A percentile compares a stretch with the other conserved stretches of the same genome.
phyloP scores from a whole-genome alignment of 306 rosid genomes.

The Quercus engelmannii region DNA sequence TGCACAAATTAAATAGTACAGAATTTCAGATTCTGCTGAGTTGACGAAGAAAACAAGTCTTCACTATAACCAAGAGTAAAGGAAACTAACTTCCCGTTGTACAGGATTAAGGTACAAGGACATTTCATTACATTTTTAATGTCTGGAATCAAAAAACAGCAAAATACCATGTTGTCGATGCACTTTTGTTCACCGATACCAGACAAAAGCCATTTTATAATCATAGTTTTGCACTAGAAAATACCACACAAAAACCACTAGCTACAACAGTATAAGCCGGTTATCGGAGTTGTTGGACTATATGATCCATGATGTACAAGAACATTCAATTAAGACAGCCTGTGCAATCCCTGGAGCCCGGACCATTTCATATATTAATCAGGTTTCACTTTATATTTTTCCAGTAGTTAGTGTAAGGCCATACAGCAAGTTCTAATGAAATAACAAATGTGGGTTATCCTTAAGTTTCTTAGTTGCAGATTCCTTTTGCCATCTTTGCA shows the following conservation, averaged over 20 bases:
- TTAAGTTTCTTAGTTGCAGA: not conserved
- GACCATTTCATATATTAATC: not conserved
- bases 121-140: not conserved
- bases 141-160: not conserved
- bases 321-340: not conserved
- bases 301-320: not conserved
- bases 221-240: not conserved
- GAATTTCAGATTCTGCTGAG: slow-evolving; percentile 15
- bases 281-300: not conserved
- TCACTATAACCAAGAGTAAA: not conserved
- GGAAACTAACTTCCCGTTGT: not conserved
- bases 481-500: not conserved
- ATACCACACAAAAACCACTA: not conserved
- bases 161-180: not conserved
- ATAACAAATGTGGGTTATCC: not conserved
- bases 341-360: not conserved
- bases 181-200: not conserved
- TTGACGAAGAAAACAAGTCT: not conserved
- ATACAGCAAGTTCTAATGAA: not conserved
- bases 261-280: not conserved
- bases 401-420: not conserved
- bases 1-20: slow-evolving; percentile 46
- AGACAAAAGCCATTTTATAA: not conserved
- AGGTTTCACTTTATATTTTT: not conserved
- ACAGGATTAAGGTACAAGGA: not conserved